These are phyloP conservation scores for Apiospora aurea DNA, from an alignment of 2,329 filamentous ascomycete species.

Conservation along the genomic window DNA sequence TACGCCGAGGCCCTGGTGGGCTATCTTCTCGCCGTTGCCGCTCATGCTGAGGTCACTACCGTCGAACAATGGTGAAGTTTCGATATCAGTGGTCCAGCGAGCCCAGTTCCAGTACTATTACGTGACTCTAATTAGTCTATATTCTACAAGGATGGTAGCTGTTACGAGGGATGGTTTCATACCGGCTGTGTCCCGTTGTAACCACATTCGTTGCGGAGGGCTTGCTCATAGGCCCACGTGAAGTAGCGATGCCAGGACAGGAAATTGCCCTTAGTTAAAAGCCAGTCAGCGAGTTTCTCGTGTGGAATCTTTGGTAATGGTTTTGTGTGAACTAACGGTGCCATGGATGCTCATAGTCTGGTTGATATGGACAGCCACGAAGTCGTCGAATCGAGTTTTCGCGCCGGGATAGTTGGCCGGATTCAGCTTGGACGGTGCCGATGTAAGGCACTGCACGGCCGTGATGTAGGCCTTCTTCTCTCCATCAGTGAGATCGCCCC, in stretches of 20 bases:
- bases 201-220: slow-evolving; percentile 43
- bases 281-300: not conserved
- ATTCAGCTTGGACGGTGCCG: slow-evolving; percentile 31
- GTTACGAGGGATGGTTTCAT: not conserved
- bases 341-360: slow-evolving; percentile 43
- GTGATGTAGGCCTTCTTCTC: slow-evolving; percentile 28
- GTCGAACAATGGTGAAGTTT: slow-evolving; percentile 55
- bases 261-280: slow-evolving; percentile 30
- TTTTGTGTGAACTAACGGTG: slow-evolving; percentile 30
- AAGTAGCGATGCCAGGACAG: slow-evolving; percentile 45
- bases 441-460: slow-evolving; percentile 40
- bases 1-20: slow-evolving; percentile 24
- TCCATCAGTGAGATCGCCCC: slow-evolving; percentile 23
- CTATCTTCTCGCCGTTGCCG: slow-evolving; percentile 45
- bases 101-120: slow-evolving; percentile 52
- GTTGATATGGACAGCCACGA: slow-evolving; percentile 42
- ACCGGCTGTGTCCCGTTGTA: slow-evolving; percentile 36
- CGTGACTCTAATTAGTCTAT: slow-evolving; percentile 25
- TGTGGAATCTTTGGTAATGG: too few relatives aligned
- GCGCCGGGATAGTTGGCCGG: slow-evolving; percentile 37
- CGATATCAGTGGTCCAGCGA: slow-evolving; percentile 46
- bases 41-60: slow-evolving; percentile 53
- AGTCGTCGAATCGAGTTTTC: slow-evolving; percentile 43
- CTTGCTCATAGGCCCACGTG: slow-evolving; percentile 41
- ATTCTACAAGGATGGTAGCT: not conserved